These are phyloP conservation scores for Venturia aucupariae DNA, from an alignment of 2,329 filamentous ascomycete species.

Conservation along the genomic window DNA sequence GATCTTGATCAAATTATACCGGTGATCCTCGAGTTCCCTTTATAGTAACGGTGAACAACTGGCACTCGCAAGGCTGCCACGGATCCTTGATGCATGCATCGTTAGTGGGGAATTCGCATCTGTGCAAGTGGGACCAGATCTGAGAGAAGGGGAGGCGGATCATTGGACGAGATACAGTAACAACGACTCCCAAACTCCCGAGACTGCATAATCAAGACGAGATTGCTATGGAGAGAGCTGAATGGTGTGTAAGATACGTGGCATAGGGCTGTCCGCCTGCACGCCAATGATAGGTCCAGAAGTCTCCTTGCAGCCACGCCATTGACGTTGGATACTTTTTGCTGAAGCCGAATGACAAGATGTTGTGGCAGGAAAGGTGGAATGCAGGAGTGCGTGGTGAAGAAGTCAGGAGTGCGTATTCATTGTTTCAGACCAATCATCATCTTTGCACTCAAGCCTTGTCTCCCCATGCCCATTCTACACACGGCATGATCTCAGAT, in stretches of 20 bases:
- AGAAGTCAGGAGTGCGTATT: background rate
- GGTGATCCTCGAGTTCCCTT: background rate
- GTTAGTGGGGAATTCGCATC: background rate
- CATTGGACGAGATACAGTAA: background rate
- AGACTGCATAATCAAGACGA: background rate
- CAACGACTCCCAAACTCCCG: background rate
- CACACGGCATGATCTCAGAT: background rate
- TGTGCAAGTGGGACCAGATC: background rate
- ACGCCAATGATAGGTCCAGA: background rate
- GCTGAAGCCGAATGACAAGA: background rate
- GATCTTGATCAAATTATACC: background rate
- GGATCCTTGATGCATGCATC: background rate
- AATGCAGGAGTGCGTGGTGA: background rate
- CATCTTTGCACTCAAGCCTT: background rate
- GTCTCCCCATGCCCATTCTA: background rate
- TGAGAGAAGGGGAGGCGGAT: background rate
- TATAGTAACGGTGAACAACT: background rate
- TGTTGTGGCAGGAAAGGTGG: too few relatives aligned
- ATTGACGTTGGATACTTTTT: background rate
- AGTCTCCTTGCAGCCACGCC: background rate
- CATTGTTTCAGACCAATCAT: background rate
- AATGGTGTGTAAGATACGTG: background rate
- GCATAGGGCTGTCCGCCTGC: slow-evolving; percentile 1
- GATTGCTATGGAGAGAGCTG: background rate
- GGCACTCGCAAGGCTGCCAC: background rate